A percentile compares a stretch with the other conserved stretches of the same genome.
Conservation (phyloP, 148 eudicot species). For the Arbutus unedo region DNA sequence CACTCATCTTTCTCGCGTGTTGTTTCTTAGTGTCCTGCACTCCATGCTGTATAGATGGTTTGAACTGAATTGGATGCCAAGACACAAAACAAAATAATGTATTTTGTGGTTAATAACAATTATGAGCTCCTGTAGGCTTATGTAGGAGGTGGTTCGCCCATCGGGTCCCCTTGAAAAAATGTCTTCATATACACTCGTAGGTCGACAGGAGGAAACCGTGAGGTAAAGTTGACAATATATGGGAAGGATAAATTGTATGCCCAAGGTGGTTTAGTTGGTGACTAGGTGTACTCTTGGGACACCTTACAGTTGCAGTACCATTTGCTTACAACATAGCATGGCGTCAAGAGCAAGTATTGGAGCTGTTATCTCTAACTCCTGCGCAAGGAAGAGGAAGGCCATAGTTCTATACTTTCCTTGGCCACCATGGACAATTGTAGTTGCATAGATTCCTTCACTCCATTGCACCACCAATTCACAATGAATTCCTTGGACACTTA, state of each 20-base stretch:
- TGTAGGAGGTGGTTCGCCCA: background rate
- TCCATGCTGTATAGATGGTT: background rate
- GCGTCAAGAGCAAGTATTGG: no score
- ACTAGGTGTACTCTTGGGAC: background rate
- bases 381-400: no score
- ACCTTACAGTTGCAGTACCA: background rate
- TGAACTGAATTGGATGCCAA: background rate
- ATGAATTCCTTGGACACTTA: background rate
- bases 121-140: background rate
- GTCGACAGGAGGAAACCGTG: background rate
- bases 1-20: no score
- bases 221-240: background rate
- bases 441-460: background rate
- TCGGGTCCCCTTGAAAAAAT: background rate
- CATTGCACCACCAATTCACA: background rate
- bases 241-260: background rate
- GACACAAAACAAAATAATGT: background rate
- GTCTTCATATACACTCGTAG: background rate
- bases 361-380: no score
- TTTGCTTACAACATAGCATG: background rate
- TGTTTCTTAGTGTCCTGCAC: no score
- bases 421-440: conserved; percentile 1
- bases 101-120: background rate
- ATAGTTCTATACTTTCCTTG: background rate
- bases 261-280: background rate